A percentile compares a stretch with the other conserved stretches of the same genome.
Evolutionary conservation across 2,329 filamentous ascomycete species (phyloP).

Genomic region (Botrytis pseudocinerea): DNA sequence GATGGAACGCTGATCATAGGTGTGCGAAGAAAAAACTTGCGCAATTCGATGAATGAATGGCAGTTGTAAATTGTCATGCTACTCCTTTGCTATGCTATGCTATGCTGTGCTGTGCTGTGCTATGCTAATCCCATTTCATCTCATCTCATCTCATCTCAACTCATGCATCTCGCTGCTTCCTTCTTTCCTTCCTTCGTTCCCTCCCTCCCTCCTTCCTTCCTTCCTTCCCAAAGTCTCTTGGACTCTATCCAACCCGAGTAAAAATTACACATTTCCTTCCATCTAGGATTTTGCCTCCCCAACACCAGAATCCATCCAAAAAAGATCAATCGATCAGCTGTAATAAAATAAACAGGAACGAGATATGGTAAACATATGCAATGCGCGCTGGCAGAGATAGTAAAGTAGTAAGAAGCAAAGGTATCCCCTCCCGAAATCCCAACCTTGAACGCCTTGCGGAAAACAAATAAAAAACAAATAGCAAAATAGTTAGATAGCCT

Average conservation of each 20-base stretch:
- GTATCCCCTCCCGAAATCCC: neutral
- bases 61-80: conserved; percentile 9
- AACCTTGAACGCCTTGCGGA: conserved; percentile 1
- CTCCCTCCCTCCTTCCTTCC: neutral
- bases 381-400: conserved; percentile 15
- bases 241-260: conserved; percentile 1
- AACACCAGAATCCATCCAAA: conserved; percentile 20
- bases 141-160: neutral
- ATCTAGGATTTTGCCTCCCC: conserved; percentile 18
- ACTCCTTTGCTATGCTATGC: neutral
- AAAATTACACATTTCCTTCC: conserved; percentile 23
- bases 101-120: neutral
- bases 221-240: neutral
- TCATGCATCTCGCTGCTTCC: neutral
- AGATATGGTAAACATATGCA: conserved; percentile 17
- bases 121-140: conserved; percentile 1
- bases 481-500: conserved; percentile 17
- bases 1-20: neutral
- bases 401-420: conserved; percentile 17
- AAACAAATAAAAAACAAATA: neutral
- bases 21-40: neutral
- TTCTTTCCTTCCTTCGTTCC: neutral
- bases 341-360: conserved; percentile 3
- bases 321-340: conserved; percentile 10
- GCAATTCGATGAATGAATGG: neutral